Percentiles rank a stretch among this genome's conserved stretches.
Evolutionary conservation across 805 yeast genomes (phyloP).

Genomic region (Metschnikowia proteae): DNA sequence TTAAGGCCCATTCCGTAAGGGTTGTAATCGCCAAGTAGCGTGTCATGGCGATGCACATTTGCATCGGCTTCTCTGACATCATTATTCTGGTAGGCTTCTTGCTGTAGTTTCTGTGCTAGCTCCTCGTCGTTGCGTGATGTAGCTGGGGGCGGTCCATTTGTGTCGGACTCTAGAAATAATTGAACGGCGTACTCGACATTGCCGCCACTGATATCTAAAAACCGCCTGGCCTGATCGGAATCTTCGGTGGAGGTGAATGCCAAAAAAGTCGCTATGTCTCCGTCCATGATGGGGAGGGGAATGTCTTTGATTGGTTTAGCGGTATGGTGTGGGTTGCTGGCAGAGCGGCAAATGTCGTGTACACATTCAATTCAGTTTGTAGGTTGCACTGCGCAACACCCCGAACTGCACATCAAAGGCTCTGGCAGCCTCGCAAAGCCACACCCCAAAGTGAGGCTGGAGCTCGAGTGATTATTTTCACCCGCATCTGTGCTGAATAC

Average conservation of each 20-base stretch:
- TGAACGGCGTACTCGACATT: conserved; percentile 82
- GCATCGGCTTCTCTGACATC: conserved; percentile 57
- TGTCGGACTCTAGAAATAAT: conserved; percentile 60
- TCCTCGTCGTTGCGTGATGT: conserved; percentile 43
- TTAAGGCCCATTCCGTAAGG: conserved; percentile 9
- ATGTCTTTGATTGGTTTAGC: not conserved
- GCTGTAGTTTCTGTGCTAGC: conserved; percentile 59
- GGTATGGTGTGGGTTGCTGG: not conserved
- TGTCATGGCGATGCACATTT: conserved; percentile 75
- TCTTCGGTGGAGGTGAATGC: conserved; percentile 79
- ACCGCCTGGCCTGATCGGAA: conserved; percentile 64
- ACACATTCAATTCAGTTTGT: not conserved
- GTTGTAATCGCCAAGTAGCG: conserved; percentile 49
- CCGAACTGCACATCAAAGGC: not conserved
- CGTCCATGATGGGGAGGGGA: conserved; percentile 34
- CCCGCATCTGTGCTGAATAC: too few relatives aligned
- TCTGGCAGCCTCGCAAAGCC: not conserved
- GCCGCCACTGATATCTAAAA: conserved; percentile 71
- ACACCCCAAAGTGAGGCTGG: not conserved
- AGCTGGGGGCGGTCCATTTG: conserved; percentile 17
- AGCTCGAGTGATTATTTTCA: too few relatives aligned
- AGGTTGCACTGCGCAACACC: conserved; percentile 2
- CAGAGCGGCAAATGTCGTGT: conserved; percentile 2
- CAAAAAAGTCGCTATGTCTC: conserved; percentile 64
- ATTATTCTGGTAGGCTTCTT: conserved; percentile 50